Evolutionary conservation across 2,329 filamentous ascomycete genomes (phyloP), one percentile per base, ranked within the genome.

Genomic region (Fusarium sp.): DNA sequence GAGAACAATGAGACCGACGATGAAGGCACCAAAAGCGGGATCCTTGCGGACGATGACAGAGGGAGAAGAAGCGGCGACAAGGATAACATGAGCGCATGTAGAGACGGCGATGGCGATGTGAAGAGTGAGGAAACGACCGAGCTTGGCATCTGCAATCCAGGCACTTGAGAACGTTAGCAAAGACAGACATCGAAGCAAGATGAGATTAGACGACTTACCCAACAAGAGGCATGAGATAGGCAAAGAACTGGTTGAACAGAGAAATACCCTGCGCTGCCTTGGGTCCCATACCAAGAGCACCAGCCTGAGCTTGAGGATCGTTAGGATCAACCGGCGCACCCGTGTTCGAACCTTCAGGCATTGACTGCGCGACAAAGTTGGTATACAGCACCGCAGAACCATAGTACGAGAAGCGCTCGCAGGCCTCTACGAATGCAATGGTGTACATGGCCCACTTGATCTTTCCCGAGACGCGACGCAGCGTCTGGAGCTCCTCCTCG

Each of bases 371-470:
- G 75, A 91, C 86, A 76, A 89, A 92, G 81, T 91, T 91, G 78
- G 88, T 89, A 88, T 91, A 93, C 35, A 93, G 84, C 36, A 91
- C 86, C 46, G 89, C 87, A 8, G 90, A 91, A 60, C 92, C 92
- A 77, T 94, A 94, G 87, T 93, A 94, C 18, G 90, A 92, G 82
- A 93, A 93, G 53, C 92, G 90, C 83, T 94, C 92, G 82, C 90
- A 93, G 62, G 93, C 83, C 81, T 94, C 92, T 65, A 92, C 89
- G 69, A 93, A 90, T 52, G 91, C 91, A 65, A 94, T 88, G 31
- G 89, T 90, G 82, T 90, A 94, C 64, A 91, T 87, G 60, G 86
- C 83, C 86, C 87, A 90, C 53, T 90, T 89, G 68, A 94, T 88
- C 77, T 85, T 86, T 69, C 89, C 90, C 17, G 90, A 88, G 27